Evolutionary conservation across 2,329 filamentous ascomycete species (phyloP).

Genomic region (Pseudopithomyces maydicus): DNA sequence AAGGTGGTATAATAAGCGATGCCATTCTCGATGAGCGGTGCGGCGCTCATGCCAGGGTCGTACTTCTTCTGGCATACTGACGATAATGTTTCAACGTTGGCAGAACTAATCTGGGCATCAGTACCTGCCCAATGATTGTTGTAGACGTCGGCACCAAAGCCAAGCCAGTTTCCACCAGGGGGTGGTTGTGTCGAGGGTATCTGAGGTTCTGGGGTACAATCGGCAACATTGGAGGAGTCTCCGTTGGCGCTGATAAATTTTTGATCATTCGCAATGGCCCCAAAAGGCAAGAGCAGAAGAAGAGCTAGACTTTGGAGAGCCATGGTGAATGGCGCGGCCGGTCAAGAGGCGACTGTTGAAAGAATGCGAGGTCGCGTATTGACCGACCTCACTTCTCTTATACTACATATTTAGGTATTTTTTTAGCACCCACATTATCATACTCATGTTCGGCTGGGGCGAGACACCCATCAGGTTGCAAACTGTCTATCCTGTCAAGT

Average conservation of each 20-base stretch:
- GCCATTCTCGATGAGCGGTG: slow-evolving; percentile 1
- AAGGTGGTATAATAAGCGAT: slow-evolving; percentile 3
- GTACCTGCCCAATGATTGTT: slow-evolving; percentile 5
- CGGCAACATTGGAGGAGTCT: not conserved
- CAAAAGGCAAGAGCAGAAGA: not conserved
- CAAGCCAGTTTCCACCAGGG: slow-evolving; percentile 3
- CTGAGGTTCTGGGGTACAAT: not conserved
- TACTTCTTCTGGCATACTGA: slow-evolving; percentile 2
- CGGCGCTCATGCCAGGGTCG: not conserved
- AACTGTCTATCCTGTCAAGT: not conserved
- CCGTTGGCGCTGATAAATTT: not conserved
- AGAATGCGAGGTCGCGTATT: too few relatives aligned
- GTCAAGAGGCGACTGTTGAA: too few relatives aligned
- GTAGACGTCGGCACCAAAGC: slow-evolving; percentile 3
- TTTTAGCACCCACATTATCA: too few relatives aligned
- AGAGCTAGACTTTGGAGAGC: not conserved
- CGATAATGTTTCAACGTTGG: not conserved
- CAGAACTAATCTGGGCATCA: not conserved
- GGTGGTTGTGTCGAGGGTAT: slow-evolving; percentile 1
- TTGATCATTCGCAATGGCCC: not conserved
- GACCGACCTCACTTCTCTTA: too few relatives aligned
- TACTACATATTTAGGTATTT: too few relatives aligned
- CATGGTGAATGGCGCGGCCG: not conserved
- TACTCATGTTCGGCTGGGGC: too few relatives aligned
- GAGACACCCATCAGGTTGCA: not conserved